Evolutionary conservation across 495 filamentous ascomycete genomes (phyloP).

Genomic region (Neurospora sp.): DNA sequence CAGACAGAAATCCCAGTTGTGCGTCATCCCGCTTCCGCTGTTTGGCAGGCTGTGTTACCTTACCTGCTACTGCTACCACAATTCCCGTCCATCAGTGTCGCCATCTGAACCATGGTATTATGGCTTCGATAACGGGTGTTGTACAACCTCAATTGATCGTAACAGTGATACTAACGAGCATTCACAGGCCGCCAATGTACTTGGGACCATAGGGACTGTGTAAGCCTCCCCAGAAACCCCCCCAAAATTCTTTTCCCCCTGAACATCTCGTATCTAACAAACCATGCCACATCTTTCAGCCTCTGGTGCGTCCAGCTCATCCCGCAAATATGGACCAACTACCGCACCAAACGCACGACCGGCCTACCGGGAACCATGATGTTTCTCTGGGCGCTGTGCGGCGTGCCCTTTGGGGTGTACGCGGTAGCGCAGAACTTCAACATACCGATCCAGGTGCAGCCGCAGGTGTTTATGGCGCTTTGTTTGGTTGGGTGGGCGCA

Average conservation of each 20-base stretch:
- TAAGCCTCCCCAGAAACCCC: not conserved
- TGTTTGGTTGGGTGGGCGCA: conserved; percentile 60
- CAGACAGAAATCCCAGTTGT: conserved; percentile 34
- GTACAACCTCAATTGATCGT: not conserved
- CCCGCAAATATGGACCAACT: conserved; percentile 61
- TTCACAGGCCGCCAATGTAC: conserved; percentile 35
- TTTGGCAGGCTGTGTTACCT: conserved; percentile 1
- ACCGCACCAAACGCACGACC: conserved; percentile 57
- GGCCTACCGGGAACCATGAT: conserved; percentile 65
- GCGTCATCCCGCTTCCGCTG: not conserved
- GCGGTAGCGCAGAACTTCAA: conserved; percentile 55
- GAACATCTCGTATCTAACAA: not conserved
- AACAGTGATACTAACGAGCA: not conserved
- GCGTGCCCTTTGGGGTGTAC: conserved; percentile 37
- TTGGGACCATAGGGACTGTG: conserved; percentile 19
- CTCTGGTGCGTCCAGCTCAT: conserved; percentile 43
- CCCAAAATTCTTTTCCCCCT: not conserved
- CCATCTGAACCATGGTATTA: not conserved
- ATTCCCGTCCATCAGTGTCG: not conserved
- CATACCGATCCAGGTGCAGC: conserved; percentile 63
- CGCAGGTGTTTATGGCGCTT: conserved; percentile 57
- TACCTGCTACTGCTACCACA: conserved; percentile 1
- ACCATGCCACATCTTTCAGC: not conserved
- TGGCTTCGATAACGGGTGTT: not conserved
- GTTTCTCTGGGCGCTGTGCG: conserved; percentile 61